Percentiles rank a stretch among this genome's conserved stretches.
Conservation (phyloP, 1,284 basidiomycete genomes). For the Microstroma glucosiphilum region DNA sequence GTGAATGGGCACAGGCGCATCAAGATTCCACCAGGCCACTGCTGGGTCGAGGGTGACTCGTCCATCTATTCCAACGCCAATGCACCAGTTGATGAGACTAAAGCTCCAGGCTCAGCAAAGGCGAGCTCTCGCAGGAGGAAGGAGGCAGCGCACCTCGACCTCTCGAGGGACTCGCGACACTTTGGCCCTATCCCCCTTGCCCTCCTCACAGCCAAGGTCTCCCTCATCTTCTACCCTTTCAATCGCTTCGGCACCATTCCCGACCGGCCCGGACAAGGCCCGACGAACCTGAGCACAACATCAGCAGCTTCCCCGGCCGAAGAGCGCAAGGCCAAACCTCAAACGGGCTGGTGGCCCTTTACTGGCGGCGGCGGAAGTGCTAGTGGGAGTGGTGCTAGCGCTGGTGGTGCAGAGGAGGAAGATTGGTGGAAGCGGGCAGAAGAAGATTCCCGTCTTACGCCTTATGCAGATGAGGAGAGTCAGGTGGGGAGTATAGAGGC, state of each 20-base stretch:
- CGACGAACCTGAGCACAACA: too few relatives aligned
- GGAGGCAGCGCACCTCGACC: neutral
- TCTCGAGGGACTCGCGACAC: neutral
- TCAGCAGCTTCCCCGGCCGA: too few relatives aligned
- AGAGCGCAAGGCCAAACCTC: too few relatives aligned
- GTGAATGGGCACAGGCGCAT: neutral
- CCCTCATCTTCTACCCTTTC: neutral
- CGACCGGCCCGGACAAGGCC: neutral
- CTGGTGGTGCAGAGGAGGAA: too few relatives aligned
- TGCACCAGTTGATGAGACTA: neutral
- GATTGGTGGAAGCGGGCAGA: too few relatives aligned
- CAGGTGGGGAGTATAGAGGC: too few relatives aligned
- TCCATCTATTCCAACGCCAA: neutral
- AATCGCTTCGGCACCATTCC: neutral
- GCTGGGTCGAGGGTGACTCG: conserved; percentile 6
- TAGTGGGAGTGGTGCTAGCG: too few relatives aligned
- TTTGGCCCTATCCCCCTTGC: conserved; percentile 1
- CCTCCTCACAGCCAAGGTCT: conserved; percentile 1
- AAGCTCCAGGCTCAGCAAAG: neutral
- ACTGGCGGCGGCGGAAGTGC: too few relatives aligned
- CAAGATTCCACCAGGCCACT: neutral
- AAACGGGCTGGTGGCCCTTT: too few relatives aligned
- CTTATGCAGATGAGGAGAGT: too few relatives aligned
- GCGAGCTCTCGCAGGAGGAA: neutral
- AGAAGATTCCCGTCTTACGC: too few relatives aligned